Evolutionary conservation across 2,329 filamentous ascomycete genomes (phyloP), one percentile per base, ranked within the genome.

Genomic region (Fusarium chuoi): DNA sequence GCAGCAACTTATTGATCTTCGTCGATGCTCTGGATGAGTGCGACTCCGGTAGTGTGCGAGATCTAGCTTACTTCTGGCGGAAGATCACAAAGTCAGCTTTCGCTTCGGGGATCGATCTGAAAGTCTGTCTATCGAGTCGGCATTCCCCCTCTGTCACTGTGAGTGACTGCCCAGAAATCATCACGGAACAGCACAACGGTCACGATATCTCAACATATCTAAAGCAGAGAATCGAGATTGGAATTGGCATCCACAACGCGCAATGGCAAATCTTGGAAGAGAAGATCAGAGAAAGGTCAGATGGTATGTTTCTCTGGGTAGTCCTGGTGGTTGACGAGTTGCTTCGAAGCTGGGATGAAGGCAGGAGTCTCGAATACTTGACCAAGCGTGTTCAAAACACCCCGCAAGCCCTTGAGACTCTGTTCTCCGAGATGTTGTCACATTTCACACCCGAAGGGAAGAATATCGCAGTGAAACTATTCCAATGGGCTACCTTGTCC

Each of bases 401-500:
- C 13, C 39, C 39, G 22, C 39, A n/a, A 15, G 39, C 39, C 4
- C 39, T 41, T 6, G 39, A 41, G 22, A n/a, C 39, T 41, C 39
- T 41, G 2, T 41, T 41, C 39, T 41, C 39, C 0, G 39, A 41
- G 39, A 41, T 41, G 39, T n/a, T 41, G 5, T 41, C 39, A 0
- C 22, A n/a, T 6, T 6, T 41, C 8, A n/a, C 39, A 4, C 22
- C 22, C 1, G 22, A n/a, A 41, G 8, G 39, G 39, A n/a, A 10
- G 22, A 6, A 15, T 2, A 0, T 41, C 39, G 39, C 39, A 1
- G 22, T 41, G 6, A n/a, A n/a, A 0, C 8, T 41, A 3, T 41
- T 41, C 22, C 39, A n/a, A 10, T 41, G 39, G 39, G 13, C 6
- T n/a, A 41, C 22, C 1, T n/a, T 41, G 0, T 15, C 39, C 39